Conservation (phyloP, 2,329 filamentous ascomycete genomes). For the Coleophoma crateriformis region DNA sequence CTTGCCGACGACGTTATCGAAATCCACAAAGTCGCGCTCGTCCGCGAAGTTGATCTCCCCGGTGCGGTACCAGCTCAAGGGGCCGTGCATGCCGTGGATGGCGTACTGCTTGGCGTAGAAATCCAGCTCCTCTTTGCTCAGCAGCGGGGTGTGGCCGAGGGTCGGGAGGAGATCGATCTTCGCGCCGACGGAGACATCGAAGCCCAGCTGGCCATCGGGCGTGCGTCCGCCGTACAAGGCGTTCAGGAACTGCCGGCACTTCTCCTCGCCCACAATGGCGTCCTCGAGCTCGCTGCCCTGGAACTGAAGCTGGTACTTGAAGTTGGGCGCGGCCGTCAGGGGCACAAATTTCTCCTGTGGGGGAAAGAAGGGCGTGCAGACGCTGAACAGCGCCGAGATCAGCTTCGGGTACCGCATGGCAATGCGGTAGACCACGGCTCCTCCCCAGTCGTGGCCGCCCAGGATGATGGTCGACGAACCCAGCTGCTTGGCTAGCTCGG, state of each 20-base stretch:
- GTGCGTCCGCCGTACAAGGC: constrained; percentile 64
- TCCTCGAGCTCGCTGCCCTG: constrained; percentile 61
- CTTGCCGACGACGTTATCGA: constrained; percentile 44
- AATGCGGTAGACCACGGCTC: constrained; percentile 67
- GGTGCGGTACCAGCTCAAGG: constrained; percentile 85
- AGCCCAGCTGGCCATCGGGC: constrained; percentile 47
- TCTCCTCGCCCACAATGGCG: constrained; percentile 48
- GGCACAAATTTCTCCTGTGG: constrained; percentile 48
- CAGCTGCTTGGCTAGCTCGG: constrained; percentile 54
- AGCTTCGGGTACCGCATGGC: constrained; percentile 69
- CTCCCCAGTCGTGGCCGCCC: constrained; percentile 93
- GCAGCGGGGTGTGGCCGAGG: constrained; percentile 49
- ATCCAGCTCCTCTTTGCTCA: constrained; percentile 66
- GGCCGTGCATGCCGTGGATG: constrained; percentile 70
- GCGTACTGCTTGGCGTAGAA: constrained; percentile 70
- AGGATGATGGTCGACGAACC: constrained; percentile 61
- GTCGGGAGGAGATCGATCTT: constrained; percentile 55
- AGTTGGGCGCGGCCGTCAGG: constrained; percentile 56
- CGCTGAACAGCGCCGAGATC: constrained; percentile 67
- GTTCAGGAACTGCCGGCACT: constrained; percentile 65
- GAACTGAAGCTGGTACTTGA: constrained; percentile 81
- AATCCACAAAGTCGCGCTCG: constrained; percentile 57
- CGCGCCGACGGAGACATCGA: constrained; percentile 57
- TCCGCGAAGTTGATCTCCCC: constrained; percentile 70
- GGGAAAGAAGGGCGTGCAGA: constrained; percentile 71